Conservation (phyloP, 306 rosid species). For the Quercus engelmannii region DNA sequence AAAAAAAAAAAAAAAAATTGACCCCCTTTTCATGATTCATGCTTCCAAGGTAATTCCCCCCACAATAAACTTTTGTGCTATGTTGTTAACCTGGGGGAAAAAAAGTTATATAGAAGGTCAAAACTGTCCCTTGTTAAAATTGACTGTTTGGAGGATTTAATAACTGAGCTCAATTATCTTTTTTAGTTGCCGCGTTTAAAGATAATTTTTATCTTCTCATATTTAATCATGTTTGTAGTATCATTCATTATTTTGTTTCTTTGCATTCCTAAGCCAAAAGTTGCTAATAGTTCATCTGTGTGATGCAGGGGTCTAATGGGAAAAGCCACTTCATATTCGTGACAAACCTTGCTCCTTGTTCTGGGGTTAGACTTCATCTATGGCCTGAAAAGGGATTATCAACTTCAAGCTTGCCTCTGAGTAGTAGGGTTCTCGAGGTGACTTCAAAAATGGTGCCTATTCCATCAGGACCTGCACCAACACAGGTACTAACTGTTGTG, state of each 20-base stretch:
- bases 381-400: conserved; percentile 89
- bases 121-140: background rate
- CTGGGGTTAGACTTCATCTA: conserved; percentile 91
- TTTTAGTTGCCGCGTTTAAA: background rate
- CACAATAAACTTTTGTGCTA: background rate
- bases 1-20: background rate
- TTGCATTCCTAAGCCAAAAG: conserved; percentile 3
- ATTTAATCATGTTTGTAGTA: background rate
- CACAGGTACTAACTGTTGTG: conserved; percentile 53
- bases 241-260: conserved; percentile 1
- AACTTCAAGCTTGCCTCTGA: conserved; percentile 48
- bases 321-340: conserved; percentile 87
- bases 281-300: conserved; percentile 33
- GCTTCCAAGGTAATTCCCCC: background rate
- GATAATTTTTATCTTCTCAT: background rate
- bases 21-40: background rate
- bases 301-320: conserved; percentile 72
- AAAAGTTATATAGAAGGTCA: background rate
- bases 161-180: background rate
- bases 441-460: conserved; percentile 88
- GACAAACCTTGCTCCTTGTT: conserved; percentile 93
- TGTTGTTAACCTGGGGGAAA: background rate
- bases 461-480: conserved; percentile 99
- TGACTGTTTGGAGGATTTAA: background rate
- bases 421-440: conserved; percentile 71